Evolutionary conservation across 371 early-diverging fungal species (phyloP), one percentile per base, ranked within the genome.

Genomic region (Mucor velutinosus): DNA sequence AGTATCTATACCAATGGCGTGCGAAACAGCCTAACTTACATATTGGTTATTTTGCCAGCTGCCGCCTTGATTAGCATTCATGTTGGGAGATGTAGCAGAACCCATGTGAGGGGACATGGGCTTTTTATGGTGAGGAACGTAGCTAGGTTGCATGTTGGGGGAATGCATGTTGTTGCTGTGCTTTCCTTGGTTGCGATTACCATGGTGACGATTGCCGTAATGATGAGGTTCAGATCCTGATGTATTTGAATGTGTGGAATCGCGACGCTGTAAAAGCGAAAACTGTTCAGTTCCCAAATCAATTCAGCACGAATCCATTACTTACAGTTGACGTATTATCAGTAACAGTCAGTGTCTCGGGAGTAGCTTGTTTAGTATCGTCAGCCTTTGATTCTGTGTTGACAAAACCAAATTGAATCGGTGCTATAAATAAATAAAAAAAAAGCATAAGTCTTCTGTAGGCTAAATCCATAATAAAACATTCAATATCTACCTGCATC

Each of bases 351-450:
- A 37, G 41, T 27, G 39, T 27, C 11, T 53, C 53, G 27, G 64
- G n/a, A 27, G 75, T 45, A 21, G 79, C 63, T 64, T 74, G 76
- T 62, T 79, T 82, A 65, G 77, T 71, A 37, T 78, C 73, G 37
- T 74, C 72, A 45, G 74, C 49, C 49, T 76, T 72, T 5, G 69
- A 14, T 30, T 75, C 62, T 56, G 76, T 47, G 35, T 74, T 79
- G 72, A 82, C 72, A 11, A 82, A 80, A 58, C 83, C 82, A 71
- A 82, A 85, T 37, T 79, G 81, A 70, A 81, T 81, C 8, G 83
- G 66, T 53, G 75, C 71, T 74, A 60, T n/a, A 23, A 12, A 49
- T 12, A 2, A 25, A 17, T 17, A 37, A 51, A 33, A 60, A 11
- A 15, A 47, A 41, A 0, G 2, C 33, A 29, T 55, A 27, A 29